Base-by-base conservation (phyloP, 805 yeast genomes). In the Kuraishia hungarica region DNA sequence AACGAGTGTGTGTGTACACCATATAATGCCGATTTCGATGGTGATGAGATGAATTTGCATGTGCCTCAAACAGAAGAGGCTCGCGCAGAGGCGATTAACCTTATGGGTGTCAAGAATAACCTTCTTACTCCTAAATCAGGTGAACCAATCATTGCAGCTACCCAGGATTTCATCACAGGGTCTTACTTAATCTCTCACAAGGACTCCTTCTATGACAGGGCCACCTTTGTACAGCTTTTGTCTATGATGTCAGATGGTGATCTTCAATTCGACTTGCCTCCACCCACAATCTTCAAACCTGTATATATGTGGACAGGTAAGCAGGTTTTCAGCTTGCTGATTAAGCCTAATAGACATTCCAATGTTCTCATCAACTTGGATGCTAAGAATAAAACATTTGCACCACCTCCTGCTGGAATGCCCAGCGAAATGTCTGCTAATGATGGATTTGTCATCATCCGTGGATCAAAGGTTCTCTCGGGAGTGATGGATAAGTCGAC, bases 1-100 rank as follows among this genome's bases (percentile, higher is more conserved):
- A 94, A 94, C 68, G 98, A 94, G 72, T 94, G 99, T 86, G 99
- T 94, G 10, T 94, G 99, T 75, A 94, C 99, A 0, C 99, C 99
- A 1, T 94, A 94, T 73, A 96, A 96, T 70, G 99, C 99, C 47
- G 99, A 94, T 80, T 94, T 94, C 68, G 99, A 94, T 71, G 99
- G 99, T 72, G 99, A 94, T 73, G 99, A 94, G 71, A 94, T 94
- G 99, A 94, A 94, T 70, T 77, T 94, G 66, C 99, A 94, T 68
- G 99, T 94, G 51, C 99, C 99, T 1, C 99, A 94, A 71, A 94
- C 98, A 1, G 98, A 94, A 72, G 99, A 94, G 71, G 98, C 99
- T 1, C 77, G 99, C 60, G 96, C 98, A 0, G 99, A 94, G 71
- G 99, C 99, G n/a, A 90, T 93, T 71, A 89, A 88, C 65, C 78